Evolutionary conservation across 352 stramenopile genomes (phyloP), one percentile per base, ranked within the genome.

Genomic region (Globisporangium parvum): DNA sequence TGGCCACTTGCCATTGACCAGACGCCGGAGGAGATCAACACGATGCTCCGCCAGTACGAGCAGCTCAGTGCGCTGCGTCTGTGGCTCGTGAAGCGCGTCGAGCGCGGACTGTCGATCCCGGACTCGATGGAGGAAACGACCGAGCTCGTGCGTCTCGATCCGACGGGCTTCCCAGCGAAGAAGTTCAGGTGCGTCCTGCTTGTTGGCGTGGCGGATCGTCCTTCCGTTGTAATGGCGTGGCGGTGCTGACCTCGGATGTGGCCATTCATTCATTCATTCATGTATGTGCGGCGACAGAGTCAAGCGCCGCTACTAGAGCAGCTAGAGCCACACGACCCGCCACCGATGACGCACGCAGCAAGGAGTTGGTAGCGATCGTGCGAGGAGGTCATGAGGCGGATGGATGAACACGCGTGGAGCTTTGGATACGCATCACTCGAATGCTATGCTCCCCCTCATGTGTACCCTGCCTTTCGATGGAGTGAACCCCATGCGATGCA

Each of bases 1-100:
- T n/a, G n/a, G n/a, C n/a, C n/a, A n/a, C 18, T 9, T 46, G n/a
- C 2, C 0, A 11, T 59, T 20, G 18, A 20, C 20, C 48, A 92
- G 82, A 84, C 76, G 12, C 63, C 83, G 6, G 84, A 92, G 61
- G 80, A 94, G 53, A 88, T 94, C 66, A 94, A 94, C 68, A 88
- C 81, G 62, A 86, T 92, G 78, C 57, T 94, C 24, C 80, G 80
- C 57, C 77, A 91, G 56, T 94, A 90, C 67, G 82, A 92, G 54
- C 85, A 94, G 64, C 61, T 94, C 26, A 75, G 70, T 33, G 77
- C 77, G 24, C 66, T 94, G 40, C 85, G 75, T 53, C 62, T 80
- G 62, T 94, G 85, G 85, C 73, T 94, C 21, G 57, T 74, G 48
- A 92, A 93, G 71, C 85, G 85, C 31, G 83, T 91, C 51, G 78